Evolutionary conservation across 2,329 filamentous ascomycete genomes (phyloP).

Genomic region (Exophiala spinifera): DNA sequence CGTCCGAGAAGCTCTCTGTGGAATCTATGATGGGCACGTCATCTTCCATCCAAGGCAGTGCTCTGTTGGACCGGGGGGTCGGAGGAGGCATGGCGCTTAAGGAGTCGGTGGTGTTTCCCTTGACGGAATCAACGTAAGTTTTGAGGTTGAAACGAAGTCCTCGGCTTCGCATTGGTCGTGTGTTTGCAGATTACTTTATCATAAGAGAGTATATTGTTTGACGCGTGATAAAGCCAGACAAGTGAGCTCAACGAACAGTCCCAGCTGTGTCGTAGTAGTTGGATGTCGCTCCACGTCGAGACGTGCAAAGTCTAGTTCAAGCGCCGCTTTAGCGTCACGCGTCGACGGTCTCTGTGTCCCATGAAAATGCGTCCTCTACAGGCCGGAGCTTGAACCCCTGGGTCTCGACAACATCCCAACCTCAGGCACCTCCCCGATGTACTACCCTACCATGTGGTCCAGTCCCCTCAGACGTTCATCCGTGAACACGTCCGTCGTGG

Average conservation of each 20-base stretch:
- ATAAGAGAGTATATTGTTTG: not conserved
- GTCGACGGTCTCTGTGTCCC: too few relatives aligned
- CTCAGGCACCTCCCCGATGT: too few relatives aligned
- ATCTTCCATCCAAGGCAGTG: constrained; percentile 23
- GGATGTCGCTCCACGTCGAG: too few relatives aligned
- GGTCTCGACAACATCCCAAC: too few relatives aligned
- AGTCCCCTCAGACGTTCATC: too few relatives aligned
- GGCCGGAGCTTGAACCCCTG: too few relatives aligned
- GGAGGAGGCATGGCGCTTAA: constrained; percentile 10
- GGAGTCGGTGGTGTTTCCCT: constrained; percentile 6
- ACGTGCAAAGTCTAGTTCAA: too few relatives aligned
- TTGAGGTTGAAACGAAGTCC: constrained; percentile 22
- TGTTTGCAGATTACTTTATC: not conserved
- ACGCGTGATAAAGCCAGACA: not conserved
- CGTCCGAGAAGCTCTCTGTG: constrained; percentile 38
- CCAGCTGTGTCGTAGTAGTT: too few relatives aligned
- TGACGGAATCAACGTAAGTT: constrained; percentile 18
- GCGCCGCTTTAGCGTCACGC: too few relatives aligned
- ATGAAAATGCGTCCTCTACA: too few relatives aligned
- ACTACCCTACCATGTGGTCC: too few relatives aligned
- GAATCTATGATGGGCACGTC: constrained; percentile 41
- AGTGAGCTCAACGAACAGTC: not conserved
- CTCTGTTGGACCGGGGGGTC: constrained; percentile 25
- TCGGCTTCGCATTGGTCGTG: constrained; percentile 15
- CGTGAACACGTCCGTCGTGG: too few relatives aligned